phyloP scores from a whole-genome alignment of 208 protist genomes.

The Porcisia hertigi region DNA sequence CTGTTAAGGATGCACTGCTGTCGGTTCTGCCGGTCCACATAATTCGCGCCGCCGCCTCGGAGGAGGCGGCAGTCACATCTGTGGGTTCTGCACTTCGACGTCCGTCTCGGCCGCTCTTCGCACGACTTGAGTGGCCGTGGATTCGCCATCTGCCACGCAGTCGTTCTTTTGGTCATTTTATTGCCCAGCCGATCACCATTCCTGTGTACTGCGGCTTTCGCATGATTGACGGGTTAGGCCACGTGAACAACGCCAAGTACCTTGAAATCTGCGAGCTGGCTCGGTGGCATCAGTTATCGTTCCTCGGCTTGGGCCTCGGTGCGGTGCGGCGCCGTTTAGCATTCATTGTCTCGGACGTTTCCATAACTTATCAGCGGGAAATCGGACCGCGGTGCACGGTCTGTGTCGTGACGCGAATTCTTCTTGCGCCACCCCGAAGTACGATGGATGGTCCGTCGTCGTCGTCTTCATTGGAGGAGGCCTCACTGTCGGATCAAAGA shows the following conservation, averaged over 20 bases:
- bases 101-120: background rate
- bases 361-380: constrained; percentile 51
- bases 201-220: constrained; percentile 49
- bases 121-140: constrained; percentile 15
- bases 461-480: background rate
- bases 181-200: constrained; percentile 19
- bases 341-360: constrained; percentile 49
- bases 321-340: constrained; percentile 16
- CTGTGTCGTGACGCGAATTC: constrained; percentile 22
- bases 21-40: constrained; percentile 8
- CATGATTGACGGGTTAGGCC: constrained; percentile 55
- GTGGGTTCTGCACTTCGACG: no score
- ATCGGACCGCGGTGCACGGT: constrained; percentile 34
- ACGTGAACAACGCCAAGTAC: constrained; percentile 76
- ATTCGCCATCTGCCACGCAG: constrained; percentile 4
- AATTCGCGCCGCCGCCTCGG: constrained; percentile 7
- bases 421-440: constrained; percentile 16
- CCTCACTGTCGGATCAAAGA: constrained; percentile 6
- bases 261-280: constrained; percentile 68
- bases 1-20: background rate
- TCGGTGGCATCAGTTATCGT: constrained; percentile 45
- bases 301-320: constrained; percentile 15
- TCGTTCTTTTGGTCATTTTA: constrained; percentile 13
- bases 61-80: background rate
- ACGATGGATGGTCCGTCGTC: background rate